phyloP scores from a whole-genome alignment of 2,329 filamentous ascomycete species.

The Lojkania enalia region DNA sequence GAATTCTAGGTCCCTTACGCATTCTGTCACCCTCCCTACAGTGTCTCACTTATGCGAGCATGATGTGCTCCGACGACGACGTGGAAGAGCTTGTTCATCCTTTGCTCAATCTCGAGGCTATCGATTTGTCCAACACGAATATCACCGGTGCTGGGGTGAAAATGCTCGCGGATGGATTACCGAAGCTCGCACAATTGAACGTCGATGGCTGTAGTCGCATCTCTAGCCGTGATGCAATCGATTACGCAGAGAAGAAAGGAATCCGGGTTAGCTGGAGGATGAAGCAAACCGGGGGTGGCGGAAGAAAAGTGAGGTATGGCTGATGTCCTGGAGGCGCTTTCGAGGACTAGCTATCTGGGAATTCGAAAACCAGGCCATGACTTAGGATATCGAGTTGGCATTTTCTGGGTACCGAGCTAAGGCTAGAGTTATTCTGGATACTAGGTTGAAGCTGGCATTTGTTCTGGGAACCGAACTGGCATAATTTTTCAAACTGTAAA shows the following conservation, averaged over 20 bases:
- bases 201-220: constrained; percentile 43
- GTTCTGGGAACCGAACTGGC: too few species aligned
- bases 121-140: constrained; percentile 43
- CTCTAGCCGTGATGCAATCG: constrained; percentile 44
- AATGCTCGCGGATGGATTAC: constrained; percentile 35
- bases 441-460: too few species aligned
- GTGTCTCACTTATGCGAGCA: constrained; percentile 19
- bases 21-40: constrained; percentile 26
- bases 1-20: constrained; percentile 22
- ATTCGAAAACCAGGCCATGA: too few species aligned
- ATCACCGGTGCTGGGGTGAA: constrained; percentile 50
- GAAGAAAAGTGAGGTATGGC: neutral
- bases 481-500: too few species aligned
- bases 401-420: too few species aligned
- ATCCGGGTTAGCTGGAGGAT: constrained; percentile 9
- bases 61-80: constrained; percentile 34
- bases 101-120: constrained; percentile 20
- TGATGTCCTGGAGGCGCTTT: too few species aligned
- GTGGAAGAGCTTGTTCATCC: constrained; percentile 30
- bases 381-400: too few species aligned
- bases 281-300: neutral
- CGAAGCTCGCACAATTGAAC: constrained; percentile 32
- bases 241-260: constrained; percentile 45
- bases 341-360: too few species aligned
- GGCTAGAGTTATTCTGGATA: too few species aligned